Percentiles rank a stretch among this genome's conserved stretches.
Conservation (phyloP, 192 early-diverging fungal genomes). For the Jimgerdemannia lactiflua region DNA sequence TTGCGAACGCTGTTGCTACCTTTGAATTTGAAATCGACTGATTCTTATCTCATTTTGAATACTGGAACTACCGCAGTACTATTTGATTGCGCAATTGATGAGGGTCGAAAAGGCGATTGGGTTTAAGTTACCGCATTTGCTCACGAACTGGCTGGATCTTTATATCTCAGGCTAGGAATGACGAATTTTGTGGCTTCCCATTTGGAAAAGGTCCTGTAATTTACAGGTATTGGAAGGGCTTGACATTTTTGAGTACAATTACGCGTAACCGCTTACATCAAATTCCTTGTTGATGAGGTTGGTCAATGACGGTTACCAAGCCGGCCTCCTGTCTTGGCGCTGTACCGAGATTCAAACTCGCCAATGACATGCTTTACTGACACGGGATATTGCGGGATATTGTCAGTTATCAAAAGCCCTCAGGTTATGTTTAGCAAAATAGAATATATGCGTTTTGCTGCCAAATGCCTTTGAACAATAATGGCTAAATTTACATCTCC, state of each 20-base stretch:
- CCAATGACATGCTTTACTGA: conserved; percentile 15
- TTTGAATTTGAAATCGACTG: conserved; percentile 12
- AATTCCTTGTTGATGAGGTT: too few relatives aligned
- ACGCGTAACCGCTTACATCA: not conserved
- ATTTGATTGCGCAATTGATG: conserved; percentile 20
- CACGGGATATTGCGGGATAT: conserved; percentile 28
- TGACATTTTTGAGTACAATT: conserved; percentile 5
- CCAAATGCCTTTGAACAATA: too few relatives aligned
- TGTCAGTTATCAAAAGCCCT: conserved; percentile 30
- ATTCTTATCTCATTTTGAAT: conserved; percentile 3
- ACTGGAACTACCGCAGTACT: not conserved
- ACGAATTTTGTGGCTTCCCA: conserved; percentile 5
- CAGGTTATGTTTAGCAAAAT: conserved; percentile 39
- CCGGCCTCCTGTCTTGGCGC: too few relatives aligned
- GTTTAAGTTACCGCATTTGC: conserved; percentile 9
- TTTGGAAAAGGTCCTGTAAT: conserved; percentile 15
- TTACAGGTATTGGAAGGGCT: conserved; percentile 14
- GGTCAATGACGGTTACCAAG: too few relatives aligned
- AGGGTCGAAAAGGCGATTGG: conserved; percentile 23
- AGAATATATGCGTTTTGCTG: too few relatives aligned
- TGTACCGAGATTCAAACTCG: conserved; percentile 1
- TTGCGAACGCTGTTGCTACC: too few relatives aligned
- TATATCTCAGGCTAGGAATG: conserved; percentile 17
- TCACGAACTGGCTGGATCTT: conserved; percentile 27
- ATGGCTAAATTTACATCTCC: too few relatives aligned